Base-by-base conservation (phyloP, 805 yeast species). In the Wickerhamiella galacta region DNA sequence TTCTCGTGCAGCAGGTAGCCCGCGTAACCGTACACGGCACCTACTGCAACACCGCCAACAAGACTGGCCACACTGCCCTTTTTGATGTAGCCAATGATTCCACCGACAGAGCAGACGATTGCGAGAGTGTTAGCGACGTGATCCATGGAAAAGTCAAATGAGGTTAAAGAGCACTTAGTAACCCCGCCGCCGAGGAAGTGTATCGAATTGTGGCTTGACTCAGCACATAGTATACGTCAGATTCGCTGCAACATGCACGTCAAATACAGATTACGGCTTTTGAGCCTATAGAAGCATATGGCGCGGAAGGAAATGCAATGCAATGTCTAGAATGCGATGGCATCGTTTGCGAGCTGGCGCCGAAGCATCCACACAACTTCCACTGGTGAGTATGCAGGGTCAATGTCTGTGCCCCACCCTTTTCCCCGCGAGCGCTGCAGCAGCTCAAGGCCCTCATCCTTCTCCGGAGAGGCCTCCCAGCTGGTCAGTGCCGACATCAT, bases 31-130 rank as follows among this genome's bases (percentile, higher is more conserved):
- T 51, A 58, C n/a, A 57, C 38, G 6, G 50, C 45, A 9, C 61
- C 63, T 16, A 52, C 46, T 2, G 46, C 42, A 4, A 57, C 38
- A n/a, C 95, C 95, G 1, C 87, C 93, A 30, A 71, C 57, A 34
- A 85, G 62, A 0, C 94, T 81, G 16, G 93, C 92, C 23, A 75
- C 48, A 2, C 93, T 79, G 9, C 75, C 68, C 45, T 77, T 76
- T 33, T 72, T 71, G 34, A 58, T 58, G 54, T 59, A 79, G 25
- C 90, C 90, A 56, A 72, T 66, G 25, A 68, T 41, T 31, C 90
- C 92, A 34, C 90, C 90, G 34, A 69, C 51, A 34, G 75, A 63
- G 45, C 77, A 63, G 40, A 77, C 65, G 10, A 73, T 79, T 16
- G 82, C 70, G 44, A 78, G 63, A 15, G 85, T 72, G 45, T 62